Conservation (phyloP, 345 rosid species). For the Eucalyptus tenuipes region DNA sequence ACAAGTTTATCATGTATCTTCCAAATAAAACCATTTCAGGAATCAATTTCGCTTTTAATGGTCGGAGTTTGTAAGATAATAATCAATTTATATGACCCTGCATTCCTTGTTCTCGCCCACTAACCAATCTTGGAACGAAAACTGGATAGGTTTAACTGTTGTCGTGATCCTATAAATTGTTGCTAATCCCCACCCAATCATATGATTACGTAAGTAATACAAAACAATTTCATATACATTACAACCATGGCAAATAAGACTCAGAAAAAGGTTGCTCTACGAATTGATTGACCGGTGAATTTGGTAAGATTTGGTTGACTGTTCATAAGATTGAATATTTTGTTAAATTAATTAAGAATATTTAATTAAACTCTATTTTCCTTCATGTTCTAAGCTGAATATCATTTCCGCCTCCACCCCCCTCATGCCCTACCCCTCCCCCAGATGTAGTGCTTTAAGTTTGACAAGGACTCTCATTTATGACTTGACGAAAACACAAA, state of each 20-base stretch:
- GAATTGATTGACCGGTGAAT: background rate
- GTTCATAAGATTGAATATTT: background rate
- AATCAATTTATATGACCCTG: background rate
- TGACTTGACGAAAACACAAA: background rate
- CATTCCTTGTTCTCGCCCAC: background rate
- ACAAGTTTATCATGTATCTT: background rate
- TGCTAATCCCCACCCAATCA: background rate
- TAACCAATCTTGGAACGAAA: background rate
- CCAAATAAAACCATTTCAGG: background rate
- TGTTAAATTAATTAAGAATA: background rate
- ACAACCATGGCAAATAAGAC: background rate
- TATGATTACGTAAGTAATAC: background rate
- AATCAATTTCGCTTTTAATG: background rate
- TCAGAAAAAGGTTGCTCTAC: background rate
- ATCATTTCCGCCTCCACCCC: background rate
- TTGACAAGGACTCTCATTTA: background rate
- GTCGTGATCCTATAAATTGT: background rate
- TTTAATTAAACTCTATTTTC: background rate
- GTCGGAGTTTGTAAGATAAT: background rate
- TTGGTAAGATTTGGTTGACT: background rate
- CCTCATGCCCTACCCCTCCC: background rate
- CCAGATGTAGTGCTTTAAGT: background rate
- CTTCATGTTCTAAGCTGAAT: background rate
- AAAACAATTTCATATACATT: background rate
- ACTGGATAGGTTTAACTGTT: background rate